A percentile compares a stretch with the other conserved stretches of the same genome.
Evolutionary conservation across 345 rosid genomes (phyloP).

Genomic region (Mercurialis annua): DNA sequence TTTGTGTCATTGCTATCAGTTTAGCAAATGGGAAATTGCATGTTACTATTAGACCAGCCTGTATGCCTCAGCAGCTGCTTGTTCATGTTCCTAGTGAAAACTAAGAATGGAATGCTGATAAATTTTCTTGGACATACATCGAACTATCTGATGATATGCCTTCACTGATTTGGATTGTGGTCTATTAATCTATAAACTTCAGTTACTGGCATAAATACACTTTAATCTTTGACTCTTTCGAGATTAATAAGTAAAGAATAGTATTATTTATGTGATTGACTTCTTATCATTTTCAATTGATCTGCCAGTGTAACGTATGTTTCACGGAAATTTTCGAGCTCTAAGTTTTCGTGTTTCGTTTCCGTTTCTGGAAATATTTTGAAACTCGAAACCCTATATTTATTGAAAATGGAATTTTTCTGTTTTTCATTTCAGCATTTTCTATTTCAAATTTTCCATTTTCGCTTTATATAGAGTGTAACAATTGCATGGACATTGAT

Average conservation of each 20-base stretch:
- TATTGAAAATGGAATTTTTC: no score
- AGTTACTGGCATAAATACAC: neutral
- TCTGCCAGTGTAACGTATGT: neutral
- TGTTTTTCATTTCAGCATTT: no score
- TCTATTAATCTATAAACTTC: no score
- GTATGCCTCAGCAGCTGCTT: neutral
- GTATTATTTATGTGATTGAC: no score
- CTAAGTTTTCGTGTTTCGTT: no score
- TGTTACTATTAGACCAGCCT: neutral
- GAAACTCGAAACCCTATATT: no score
- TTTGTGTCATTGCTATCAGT: neutral
- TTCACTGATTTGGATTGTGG: no score
- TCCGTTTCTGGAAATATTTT: no score
- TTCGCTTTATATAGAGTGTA: neutral
- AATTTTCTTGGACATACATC: neutral
- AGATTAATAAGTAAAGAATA: slow-evolving; percentile 10
- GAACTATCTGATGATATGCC: no score
- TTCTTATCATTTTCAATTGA: neutral
- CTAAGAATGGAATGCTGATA: neutral
- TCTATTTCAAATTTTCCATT: no score
- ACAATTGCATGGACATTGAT: neutral
- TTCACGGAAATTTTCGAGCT: no score
- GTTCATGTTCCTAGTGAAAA: neutral
- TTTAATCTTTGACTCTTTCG: neutral
- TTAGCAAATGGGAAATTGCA: neutral